phyloP scores from a whole-genome alignment of 441 rosid genomes.

The Bocquillonia castaneifolia region DNA sequence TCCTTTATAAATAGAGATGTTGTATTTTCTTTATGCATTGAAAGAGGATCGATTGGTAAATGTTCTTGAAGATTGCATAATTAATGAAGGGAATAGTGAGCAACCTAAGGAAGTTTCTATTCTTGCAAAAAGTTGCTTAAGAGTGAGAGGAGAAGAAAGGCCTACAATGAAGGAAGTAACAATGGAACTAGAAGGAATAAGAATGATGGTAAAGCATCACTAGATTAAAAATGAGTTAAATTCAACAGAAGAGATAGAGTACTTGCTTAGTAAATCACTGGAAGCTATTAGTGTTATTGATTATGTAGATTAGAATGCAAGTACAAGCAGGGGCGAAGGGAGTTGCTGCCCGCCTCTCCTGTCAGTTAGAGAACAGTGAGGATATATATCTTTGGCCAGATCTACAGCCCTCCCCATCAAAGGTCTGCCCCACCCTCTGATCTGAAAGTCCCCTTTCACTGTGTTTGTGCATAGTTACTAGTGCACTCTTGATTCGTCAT shows the following conservation, averaged over 20 bases:
- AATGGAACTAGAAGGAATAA: conserved; percentile 26
- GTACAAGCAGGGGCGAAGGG: too few relatives aligned
- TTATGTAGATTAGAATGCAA: not conserved
- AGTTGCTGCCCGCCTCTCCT: too few relatives aligned
- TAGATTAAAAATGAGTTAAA: conserved; percentile 1
- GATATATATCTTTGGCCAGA: too few relatives aligned
- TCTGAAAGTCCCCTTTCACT: too few relatives aligned
- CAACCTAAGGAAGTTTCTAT: conserved; percentile 25
- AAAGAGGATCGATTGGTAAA: conserved; percentile 20
- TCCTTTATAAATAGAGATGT: too few relatives aligned
- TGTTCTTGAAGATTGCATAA: conserved; percentile 16
- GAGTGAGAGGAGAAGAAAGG: conserved; percentile 34
- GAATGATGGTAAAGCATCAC: not conserved
- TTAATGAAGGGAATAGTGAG: conserved; percentile 13
- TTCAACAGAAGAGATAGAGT: conserved; percentile 14
- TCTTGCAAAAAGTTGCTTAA: conserved; percentile 30
- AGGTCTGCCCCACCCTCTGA: too few relatives aligned
- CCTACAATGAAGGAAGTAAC: conserved; percentile 38
- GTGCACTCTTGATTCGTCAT: too few relatives aligned
- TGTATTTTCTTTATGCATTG: conserved; percentile 25
- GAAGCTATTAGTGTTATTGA: not conserved
- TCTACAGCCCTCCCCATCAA: too few relatives aligned
- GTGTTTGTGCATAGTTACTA: too few relatives aligned
- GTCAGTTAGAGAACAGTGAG: too few relatives aligned
- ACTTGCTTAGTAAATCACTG: not conserved